phyloP scores from a whole-genome alignment of 2,329 filamentous ascomycete genomes.

The Pseudogymnoascus sp. region DNA sequence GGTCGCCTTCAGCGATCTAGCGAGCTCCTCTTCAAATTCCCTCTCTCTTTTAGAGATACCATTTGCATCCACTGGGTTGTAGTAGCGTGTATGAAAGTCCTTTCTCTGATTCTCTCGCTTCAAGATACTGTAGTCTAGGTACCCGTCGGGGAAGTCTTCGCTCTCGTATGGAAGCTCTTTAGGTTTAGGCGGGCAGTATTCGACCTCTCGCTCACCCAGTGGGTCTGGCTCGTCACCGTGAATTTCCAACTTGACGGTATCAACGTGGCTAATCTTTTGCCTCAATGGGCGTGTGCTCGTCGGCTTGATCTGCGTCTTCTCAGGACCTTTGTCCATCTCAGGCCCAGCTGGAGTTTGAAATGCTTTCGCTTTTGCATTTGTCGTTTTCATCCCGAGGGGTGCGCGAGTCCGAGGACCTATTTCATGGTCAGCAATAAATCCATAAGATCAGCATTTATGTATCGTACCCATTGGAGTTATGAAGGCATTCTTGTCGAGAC shows the following conservation, averaged over 20 bases:
- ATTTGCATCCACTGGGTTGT: slow-evolving; percentile 58
- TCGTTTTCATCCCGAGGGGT: slow-evolving; percentile 88
- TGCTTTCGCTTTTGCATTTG: slow-evolving; percentile 75
- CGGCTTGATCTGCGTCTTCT: slow-evolving; percentile 54
- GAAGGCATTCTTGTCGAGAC: slow-evolving; percentile 55
- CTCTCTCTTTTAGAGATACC: slow-evolving; percentile 57
- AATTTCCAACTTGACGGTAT: slow-evolving; percentile 55
- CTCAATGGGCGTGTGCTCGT: slow-evolving; percentile 53
- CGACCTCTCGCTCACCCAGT: slow-evolving; percentile 63
- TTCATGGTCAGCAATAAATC: slow-evolving; percentile 11
- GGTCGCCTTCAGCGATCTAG: slow-evolving; percentile 41
- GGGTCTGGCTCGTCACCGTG: slow-evolving; percentile 46
- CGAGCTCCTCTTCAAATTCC: slow-evolving; percentile 45
- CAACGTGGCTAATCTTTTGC: slow-evolving; percentile 45
- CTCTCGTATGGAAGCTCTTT: slow-evolving; percentile 61
- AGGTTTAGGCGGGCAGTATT: slow-evolving; percentile 77
- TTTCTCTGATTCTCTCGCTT: slow-evolving; percentile 52
- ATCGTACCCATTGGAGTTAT: slow-evolving; percentile 71
- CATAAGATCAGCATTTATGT: neutral
- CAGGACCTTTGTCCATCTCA: slow-evolving; percentile 48
- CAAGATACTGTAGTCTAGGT: slow-evolving; percentile 49
- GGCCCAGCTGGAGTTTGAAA: slow-evolving; percentile 61
- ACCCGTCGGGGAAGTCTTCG: slow-evolving; percentile 55
- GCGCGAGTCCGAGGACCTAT: slow-evolving; percentile 57
- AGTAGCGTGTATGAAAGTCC: slow-evolving; percentile 54